Evolutionary conservation across 768 basidiomycete species (phyloP), one percentile per base, ranked within the genome.

Genomic region (Psilocybe tampanensis): DNA sequence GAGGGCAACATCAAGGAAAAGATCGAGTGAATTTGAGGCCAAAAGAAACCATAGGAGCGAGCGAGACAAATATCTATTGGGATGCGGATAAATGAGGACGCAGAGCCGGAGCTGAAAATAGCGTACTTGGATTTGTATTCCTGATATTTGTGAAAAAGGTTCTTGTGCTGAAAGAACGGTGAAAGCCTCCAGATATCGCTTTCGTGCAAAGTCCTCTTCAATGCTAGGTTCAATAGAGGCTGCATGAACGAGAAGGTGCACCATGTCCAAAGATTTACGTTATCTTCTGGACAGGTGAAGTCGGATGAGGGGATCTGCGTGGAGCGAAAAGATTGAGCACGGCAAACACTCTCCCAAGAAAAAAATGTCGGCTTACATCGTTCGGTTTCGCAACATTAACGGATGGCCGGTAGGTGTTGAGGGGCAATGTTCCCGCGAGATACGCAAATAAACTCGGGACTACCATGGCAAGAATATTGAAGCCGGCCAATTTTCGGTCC

Each of bases 141-240:
- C 32, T 88, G 65, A 60, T 76, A 85, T 67, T 88, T 90, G 39
- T 70, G 75, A 67, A 89, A 90, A 12, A 89, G 73, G 62, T 86
- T 88, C 61, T 81, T 83, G 66, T 89, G 87, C 23, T 75, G 76
- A 69, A 90, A 87, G 59, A 80, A 87, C 0, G 88, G 88, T 2
- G 87, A 88, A 26, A 89, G 72, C 11, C 65, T 70, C 87, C 88
- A 90, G 7, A 89, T 81, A 64, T 89, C 80, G 11, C 36, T 55
- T 36, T 80, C 80, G 29, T 80, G 71, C 21, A 82, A 67, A 6
- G 85, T 86, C 52, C 80, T 74, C 41, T 71, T 69, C 56, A 68
- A 74, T 0, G 86, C 82, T 18, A 86, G 67, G 47, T 74, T 64
- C 58, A 89, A 77, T 21, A 89, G 72, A 3, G 88, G 88, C 59